Conservation (phyloP, 768 basidiomycete species). For the Tephrocybe sp. region DNA sequence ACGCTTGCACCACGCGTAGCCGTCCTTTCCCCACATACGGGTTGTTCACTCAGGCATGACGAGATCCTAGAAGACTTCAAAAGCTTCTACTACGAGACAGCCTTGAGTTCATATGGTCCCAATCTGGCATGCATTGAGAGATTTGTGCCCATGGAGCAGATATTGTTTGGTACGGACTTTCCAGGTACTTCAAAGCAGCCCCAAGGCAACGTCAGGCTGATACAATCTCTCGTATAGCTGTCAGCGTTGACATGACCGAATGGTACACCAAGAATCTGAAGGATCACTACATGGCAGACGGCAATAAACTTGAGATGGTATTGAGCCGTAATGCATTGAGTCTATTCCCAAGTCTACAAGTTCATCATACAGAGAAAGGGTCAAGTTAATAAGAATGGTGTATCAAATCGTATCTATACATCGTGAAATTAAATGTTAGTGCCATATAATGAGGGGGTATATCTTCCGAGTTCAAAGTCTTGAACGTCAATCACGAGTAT, state of each 20-base stretch:
- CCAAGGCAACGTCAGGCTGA: background rate
- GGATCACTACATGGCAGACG: slow-evolving; percentile 41
- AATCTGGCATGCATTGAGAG: slow-evolving; percentile 48
- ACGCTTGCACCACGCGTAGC: slow-evolving; percentile 70
- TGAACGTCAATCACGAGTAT: background rate
- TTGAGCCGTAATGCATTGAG: slow-evolving; percentile 47
- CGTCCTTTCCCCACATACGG: slow-evolving; percentile 66
- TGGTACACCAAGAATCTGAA: slow-evolving; percentile 64
- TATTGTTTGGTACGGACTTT: slow-evolving; percentile 76
- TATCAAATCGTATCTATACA: background rate
- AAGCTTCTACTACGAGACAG: slow-evolving; percentile 74
- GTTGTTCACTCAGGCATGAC: slow-evolving; percentile 56
- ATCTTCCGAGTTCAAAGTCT: background rate
- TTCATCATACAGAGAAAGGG: background rate
- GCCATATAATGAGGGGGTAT: background rate
- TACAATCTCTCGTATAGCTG: slow-evolving; percentile 38
- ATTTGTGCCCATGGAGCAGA: slow-evolving; percentile 46
- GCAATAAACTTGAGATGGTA: slow-evolving; percentile 38
- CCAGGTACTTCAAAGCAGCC: slow-evolving; percentile 46
- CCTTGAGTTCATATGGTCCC: slow-evolving; percentile 55
- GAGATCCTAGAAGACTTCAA: slow-evolving; percentile 69
- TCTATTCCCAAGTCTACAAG: slow-evolving; percentile 42
- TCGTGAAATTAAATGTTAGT: background rate
- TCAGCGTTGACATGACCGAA: slow-evolving; percentile 46
- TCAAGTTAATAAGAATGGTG: background rate